Percentiles rank a stretch among this genome's conserved stretches.
Conservation (phyloP, 306 rosid genomes). For the Casuarina cunninghamiana region DNA sequence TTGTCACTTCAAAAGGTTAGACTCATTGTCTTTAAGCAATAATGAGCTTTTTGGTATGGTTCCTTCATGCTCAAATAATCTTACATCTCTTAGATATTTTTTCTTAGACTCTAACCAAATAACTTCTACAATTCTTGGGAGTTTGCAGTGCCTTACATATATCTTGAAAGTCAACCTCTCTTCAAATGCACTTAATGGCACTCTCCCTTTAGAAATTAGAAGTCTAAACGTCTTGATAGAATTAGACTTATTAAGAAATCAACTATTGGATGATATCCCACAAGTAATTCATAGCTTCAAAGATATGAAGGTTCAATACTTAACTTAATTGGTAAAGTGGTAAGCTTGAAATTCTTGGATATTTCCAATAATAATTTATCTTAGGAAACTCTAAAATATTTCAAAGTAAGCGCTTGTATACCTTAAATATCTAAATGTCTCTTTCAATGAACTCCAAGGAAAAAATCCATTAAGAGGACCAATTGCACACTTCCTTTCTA, state of each 20-base stretch:
- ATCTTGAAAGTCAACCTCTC: too few species aligned
- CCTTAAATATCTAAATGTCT: slow-evolving; percentile 2
- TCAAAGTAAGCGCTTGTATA: not conserved
- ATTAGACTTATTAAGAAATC: slow-evolving; percentile 26
- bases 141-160: too few species aligned
- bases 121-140: too few species aligned
- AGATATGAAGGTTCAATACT: slow-evolving; percentile 31
- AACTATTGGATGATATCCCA: slow-evolving; percentile 27
- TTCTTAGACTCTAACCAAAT: too few species aligned
- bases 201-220: slow-evolving; percentile 20
- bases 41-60: too few species aligned
- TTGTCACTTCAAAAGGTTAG: too few species aligned
- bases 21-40: too few species aligned
- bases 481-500: slow-evolving; percentile 13
- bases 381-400: not conserved
- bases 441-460: slow-evolving; percentile 22
- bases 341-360: slow-evolving; percentile 17
- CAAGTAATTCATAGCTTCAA: not conserved
- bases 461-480: slow-evolving; percentile 36
- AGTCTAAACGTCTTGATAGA: not conserved
- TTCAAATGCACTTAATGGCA: slow-evolving; percentile 9
- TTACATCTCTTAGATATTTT: too few species aligned
- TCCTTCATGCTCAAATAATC: not conserved
- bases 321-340: slow-evolving; percentile 20
- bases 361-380: slow-evolving; percentile 5